These are phyloP conservation scores for Mycena capillaripes DNA, from an alignment of 768 basidiomycete species.

Conservation along the genomic window DNA sequence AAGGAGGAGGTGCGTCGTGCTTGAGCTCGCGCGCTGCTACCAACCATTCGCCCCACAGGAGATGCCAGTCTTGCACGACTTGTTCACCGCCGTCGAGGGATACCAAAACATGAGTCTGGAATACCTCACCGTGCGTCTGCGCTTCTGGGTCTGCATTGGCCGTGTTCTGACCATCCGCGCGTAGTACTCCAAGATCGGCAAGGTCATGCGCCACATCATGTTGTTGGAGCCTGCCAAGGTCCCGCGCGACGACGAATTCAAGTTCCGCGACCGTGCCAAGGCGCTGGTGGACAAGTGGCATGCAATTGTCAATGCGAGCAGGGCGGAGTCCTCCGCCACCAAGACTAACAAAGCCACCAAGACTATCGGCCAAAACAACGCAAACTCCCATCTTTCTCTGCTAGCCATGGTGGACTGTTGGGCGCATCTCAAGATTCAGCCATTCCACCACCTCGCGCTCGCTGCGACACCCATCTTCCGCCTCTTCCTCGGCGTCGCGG, in stretches of 20 bases:
- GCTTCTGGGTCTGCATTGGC: not conserved
- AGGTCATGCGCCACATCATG: slow-evolving; percentile 91
- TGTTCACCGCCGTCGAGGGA: slow-evolving; percentile 54
- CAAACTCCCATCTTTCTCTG: slow-evolving; percentile 93
- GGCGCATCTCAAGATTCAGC: slow-evolving; percentile 88
- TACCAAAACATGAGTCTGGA: slow-evolving; percentile 84
- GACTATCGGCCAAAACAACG: slow-evolving; percentile 54
- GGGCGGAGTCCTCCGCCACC: too few relatives aligned
- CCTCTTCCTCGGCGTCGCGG: slow-evolving; percentile 96
- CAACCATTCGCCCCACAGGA: slow-evolving; percentile 50
- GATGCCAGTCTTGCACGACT: slow-evolving; percentile 55
- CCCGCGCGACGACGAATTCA: slow-evolving; percentile 74
- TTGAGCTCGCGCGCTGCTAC: too few relatives aligned
- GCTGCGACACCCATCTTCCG: slow-evolving; percentile 98
- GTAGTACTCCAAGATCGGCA: slow-evolving; percentile 86
- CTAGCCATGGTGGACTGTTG: slow-evolving; percentile 99
- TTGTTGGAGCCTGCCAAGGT: slow-evolving; percentile 66
- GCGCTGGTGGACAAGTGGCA: slow-evolving; percentile 81
- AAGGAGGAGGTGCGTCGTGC: slow-evolving; percentile 68
- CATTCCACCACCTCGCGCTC: slow-evolving; percentile 91
- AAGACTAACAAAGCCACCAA: too few relatives aligned
- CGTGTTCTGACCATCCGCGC: not conserved
- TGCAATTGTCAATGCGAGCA: slow-evolving; percentile 46
- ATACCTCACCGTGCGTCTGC: slow-evolving; percentile 64
- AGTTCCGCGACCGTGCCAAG: slow-evolving; percentile 79